These are phyloP conservation scores for Phytophthora sp. DNA, from an alignment of 352 stramenopile genomes.

Conservation along the genomic window DNA sequence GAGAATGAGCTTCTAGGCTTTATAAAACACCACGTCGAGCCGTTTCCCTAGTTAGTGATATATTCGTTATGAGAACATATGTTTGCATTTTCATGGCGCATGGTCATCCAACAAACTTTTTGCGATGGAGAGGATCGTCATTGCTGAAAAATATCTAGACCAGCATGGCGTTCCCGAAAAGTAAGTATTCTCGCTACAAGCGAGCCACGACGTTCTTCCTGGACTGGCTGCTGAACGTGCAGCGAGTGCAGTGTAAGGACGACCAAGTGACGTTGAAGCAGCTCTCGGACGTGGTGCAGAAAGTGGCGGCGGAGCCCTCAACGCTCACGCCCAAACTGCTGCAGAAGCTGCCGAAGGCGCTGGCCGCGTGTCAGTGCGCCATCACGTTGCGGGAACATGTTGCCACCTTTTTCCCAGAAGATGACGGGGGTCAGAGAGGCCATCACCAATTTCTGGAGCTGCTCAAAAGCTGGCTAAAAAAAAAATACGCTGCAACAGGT, in stretches of 20 bases:
- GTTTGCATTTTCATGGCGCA: no score
- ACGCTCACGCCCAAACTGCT: slow-evolving; percentile 10
- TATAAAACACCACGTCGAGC: no score
- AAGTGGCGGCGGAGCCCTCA: slow-evolving; percentile 2
- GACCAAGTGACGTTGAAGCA: no score
- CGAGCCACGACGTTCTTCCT: neutral
- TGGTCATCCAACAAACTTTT: no score
- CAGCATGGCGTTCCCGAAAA: neutral
- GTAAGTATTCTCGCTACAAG: neutral
- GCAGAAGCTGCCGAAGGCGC: slow-evolving; percentile 10
- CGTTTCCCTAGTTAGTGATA: no score
- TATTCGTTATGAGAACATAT: no score
- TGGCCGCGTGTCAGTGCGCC: slow-evolving; percentile 5
- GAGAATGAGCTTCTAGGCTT: no score
- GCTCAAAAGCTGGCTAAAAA: neutral
- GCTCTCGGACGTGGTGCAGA: neutral
- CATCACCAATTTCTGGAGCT: slow-evolving; percentile 5
- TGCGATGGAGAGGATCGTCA: neutral
- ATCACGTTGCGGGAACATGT: slow-evolving; percentile 16
- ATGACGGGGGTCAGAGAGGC: neutral
- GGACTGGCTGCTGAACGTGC: neutral
- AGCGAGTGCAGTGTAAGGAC: neutral
- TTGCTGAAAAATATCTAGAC: neutral
- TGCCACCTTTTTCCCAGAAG: slow-evolving; percentile 2
- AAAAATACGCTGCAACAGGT: neutral